A percentile compares a stretch with the other conserved stretches of the same genome.
phyloP scores from a whole-genome alignment of 2,329 filamentous ascomycete genomes.

The Truncatella angustata region DNA sequence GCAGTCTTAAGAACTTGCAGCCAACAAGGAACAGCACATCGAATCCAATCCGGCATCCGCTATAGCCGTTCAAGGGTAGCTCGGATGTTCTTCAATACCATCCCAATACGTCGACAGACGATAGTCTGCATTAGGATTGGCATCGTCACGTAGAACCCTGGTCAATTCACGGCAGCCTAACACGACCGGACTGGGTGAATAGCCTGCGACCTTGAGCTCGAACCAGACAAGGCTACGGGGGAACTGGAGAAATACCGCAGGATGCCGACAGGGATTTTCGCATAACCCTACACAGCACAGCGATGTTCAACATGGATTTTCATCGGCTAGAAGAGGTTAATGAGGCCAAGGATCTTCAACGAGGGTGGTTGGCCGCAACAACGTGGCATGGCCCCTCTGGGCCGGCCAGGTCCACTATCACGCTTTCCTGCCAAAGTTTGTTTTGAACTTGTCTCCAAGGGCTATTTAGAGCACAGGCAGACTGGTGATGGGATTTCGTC shows the following conservation, averaged over 20 bases:
- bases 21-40: conserved; percentile 26
- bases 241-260: conserved; percentile 13
- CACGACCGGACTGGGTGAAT: conserved; percentile 16
- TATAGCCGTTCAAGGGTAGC: conserved; percentile 18
- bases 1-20: conserved; percentile 24
- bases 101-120: conserved; percentile 20
- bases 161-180: conserved; percentile 15
- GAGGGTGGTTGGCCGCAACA: conserved; percentile 21
- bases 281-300: no score
- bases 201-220: conserved; percentile 19
- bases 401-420: conserved; percentile 27
- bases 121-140: conserved; percentile 15
- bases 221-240: conserved; percentile 21
- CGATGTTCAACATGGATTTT: conserved; percentile 12
- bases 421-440: conserved; percentile 23
- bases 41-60: conserved; percentile 21
- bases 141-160: conserved; percentile 18
- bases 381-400: conserved; percentile 31
- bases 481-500: conserved; percentile 14
- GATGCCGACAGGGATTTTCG: conserved; percentile 21
- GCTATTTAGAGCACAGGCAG: no score
- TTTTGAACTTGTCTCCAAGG: conserved; percentile 14
- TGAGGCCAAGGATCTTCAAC: conserved; percentile 24
- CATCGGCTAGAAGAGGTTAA: conserved; percentile 22
- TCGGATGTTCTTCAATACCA: conserved; percentile 13